Evolutionary conservation across 441 rosid species (phyloP).

Genomic region (Mallotus repandus): DNA sequence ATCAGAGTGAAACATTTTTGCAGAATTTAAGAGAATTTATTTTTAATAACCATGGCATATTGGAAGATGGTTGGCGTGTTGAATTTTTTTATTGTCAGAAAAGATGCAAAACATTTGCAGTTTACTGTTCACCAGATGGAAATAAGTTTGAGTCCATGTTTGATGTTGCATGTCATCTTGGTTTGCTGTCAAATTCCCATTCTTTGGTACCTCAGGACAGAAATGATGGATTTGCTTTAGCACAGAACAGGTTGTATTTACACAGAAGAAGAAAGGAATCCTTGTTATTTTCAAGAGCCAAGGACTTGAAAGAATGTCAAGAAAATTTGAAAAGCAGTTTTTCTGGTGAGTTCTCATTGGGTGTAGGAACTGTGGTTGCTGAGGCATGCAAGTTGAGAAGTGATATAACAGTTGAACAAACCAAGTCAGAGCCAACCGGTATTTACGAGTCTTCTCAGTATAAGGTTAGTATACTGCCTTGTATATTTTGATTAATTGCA

Average conservation of each 20-base stretch:
- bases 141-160: slow-evolving; percentile 43
- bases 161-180: slow-evolving; percentile 45
- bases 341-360: slow-evolving; percentile 25
- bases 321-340: slow-evolving; percentile 28
- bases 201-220: slow-evolving; percentile 25
- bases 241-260: slow-evolving; percentile 30
- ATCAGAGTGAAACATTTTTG: slow-evolving; percentile 36
- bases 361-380: slow-evolving; percentile 25
- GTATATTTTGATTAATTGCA: not conserved
- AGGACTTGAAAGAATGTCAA: slow-evolving; percentile 31
- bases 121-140: slow-evolving; percentile 40
- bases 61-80: slow-evolving; percentile 41
- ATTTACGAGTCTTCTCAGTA: slow-evolving; percentile 23
- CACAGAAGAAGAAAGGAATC: slow-evolving; percentile 36
- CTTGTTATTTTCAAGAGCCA: slow-evolving; percentile 26
- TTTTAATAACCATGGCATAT: slow-evolving; percentile 32
- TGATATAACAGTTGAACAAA: slow-evolving; percentile 20
- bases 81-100: slow-evolving; percentile 35
- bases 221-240: slow-evolving; percentile 30
- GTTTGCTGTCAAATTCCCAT: slow-evolving; percentile 38
- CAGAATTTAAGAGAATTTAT: slow-evolving; percentile 36
- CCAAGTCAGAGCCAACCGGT: slow-evolving; percentile 24
- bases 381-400: slow-evolving; percentile 24
- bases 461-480: slow-evolving; percentile 30
- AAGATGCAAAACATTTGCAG: slow-evolving; percentile 33